Conservation (phyloP, 2,329 filamentous ascomycete species). For the Colletotrichum graminicola region DNA sequence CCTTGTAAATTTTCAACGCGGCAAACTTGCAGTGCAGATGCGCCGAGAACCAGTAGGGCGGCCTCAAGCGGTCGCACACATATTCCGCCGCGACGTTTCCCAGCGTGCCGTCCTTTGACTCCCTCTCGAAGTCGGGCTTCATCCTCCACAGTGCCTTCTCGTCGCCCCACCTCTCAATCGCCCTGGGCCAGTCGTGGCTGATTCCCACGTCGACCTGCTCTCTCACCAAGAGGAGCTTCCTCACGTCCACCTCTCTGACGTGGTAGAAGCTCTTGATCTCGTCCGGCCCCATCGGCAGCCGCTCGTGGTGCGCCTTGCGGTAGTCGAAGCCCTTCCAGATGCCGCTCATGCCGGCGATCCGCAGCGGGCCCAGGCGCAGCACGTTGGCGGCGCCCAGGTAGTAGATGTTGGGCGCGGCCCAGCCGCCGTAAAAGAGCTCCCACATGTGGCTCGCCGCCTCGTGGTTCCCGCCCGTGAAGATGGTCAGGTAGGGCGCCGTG, state of each 20-base stretch:
- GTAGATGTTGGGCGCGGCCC: slow-evolving; percentile 97
- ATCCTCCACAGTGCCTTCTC: slow-evolving; percentile 73
- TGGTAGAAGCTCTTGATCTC: slow-evolving; percentile 90
- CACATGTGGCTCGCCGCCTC: slow-evolving; percentile 91
- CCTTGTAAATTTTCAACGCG: slow-evolving; percentile 71
- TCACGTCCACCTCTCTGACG: slow-evolving; percentile 88
- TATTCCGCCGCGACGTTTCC: slow-evolving; percentile 85
- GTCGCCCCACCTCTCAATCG: slow-evolving; percentile 84
- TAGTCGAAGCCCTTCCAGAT: slow-evolving; percentile 97
- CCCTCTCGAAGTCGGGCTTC: slow-evolving; percentile 81
- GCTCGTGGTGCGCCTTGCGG: slow-evolving; percentile 83
- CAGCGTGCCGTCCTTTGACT: slow-evolving; percentile 80
- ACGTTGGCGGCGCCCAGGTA: slow-evolving; percentile 96
- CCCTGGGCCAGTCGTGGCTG: slow-evolving; percentile 95
- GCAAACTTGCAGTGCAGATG: slow-evolving; percentile 92
- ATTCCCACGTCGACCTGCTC: slow-evolving; percentile 91
- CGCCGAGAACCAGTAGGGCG: slow-evolving; percentile 91
- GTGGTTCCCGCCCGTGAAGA: slow-evolving; percentile 96
- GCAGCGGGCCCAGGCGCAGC: slow-evolving; percentile 82
- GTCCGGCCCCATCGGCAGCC: slow-evolving; percentile 82
- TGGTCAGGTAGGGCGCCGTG: slow-evolving; percentile 85
- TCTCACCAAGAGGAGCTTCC: slow-evolving; percentile 86
- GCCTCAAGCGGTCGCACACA: slow-evolving; percentile 84
- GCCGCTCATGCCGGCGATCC: slow-evolving; percentile 90
- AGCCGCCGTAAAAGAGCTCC: slow-evolving; percentile 96